Evolutionary conservation across 129 eudicot species (phyloP).

Genomic region (Oenanthe sinensis): DNA sequence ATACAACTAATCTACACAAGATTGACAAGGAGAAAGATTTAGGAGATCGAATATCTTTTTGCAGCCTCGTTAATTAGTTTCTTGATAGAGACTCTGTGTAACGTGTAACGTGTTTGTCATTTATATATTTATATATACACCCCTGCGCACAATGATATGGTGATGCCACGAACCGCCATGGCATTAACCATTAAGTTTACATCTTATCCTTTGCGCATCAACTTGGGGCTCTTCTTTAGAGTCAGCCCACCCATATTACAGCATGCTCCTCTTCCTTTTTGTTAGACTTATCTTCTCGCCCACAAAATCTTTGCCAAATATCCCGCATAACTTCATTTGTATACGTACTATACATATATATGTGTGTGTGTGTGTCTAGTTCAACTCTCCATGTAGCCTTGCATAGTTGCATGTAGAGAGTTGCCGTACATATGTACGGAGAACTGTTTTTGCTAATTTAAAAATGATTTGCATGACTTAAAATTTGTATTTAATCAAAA

Average conservation of each 20-base stretch:
- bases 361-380: no score
- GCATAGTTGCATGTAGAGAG: no score
- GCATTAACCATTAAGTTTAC: neutral
- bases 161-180: conserved; percentile 3
- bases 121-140: neutral
- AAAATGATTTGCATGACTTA: no score
- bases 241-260: neutral
- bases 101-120: neutral
- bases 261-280: neutral
- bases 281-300: neutral
- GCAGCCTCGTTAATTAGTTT: conserved; percentile 1
- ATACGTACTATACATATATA: no score
- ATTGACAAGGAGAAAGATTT: neutral
- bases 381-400: no score
- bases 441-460: no score
- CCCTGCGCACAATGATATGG: neutral
- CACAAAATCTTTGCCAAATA: neutral
- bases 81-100: neutral
- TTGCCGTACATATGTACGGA: no score
- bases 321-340: neutral
- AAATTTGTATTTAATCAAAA: no score
- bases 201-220: neutral
- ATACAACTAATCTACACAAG: neutral
- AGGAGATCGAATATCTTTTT: neutral
- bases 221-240: neutral